Conservation (phyloP, 2,329 filamentous ascomycete genomes). For the Cladosporium sp. region DNA sequence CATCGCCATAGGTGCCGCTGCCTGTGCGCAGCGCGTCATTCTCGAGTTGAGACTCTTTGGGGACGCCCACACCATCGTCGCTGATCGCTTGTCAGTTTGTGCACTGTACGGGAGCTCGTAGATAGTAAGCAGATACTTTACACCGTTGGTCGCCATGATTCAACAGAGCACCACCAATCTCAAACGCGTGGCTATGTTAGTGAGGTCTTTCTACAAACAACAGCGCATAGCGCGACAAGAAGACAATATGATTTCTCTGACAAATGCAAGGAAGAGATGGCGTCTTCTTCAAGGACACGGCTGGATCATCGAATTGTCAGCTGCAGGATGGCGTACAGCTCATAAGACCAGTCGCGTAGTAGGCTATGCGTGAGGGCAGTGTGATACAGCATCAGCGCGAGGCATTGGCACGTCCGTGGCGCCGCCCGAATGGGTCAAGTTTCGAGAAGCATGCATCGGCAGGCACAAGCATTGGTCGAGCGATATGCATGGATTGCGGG, state of each 20-base stretch:
- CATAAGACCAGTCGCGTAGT: neutral
- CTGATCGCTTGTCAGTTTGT: neutral
- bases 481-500: neutral
- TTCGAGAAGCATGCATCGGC: neutral
- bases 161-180: neutral
- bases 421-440: neutral
- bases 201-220: neutral
- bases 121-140: neutral
- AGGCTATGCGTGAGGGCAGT: neutral
- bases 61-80: neutral
- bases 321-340: slow-evolving; percentile 1
- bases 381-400: neutral
- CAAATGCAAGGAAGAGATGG: neutral
- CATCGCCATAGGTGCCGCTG: neutral
- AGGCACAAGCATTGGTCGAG: neutral
- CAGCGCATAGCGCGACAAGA: neutral
- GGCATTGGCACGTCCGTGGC: neutral
- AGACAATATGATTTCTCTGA: neutral
- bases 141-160: neutral
- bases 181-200: neutral
- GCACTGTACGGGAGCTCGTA: neutral
- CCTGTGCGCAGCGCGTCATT: neutral
- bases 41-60: neutral
- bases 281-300: neutral
- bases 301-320: neutral